phyloP scores from a whole-genome alignment of 1,139 yeast genomes.

The Sugiyamaella sp. region DNA sequence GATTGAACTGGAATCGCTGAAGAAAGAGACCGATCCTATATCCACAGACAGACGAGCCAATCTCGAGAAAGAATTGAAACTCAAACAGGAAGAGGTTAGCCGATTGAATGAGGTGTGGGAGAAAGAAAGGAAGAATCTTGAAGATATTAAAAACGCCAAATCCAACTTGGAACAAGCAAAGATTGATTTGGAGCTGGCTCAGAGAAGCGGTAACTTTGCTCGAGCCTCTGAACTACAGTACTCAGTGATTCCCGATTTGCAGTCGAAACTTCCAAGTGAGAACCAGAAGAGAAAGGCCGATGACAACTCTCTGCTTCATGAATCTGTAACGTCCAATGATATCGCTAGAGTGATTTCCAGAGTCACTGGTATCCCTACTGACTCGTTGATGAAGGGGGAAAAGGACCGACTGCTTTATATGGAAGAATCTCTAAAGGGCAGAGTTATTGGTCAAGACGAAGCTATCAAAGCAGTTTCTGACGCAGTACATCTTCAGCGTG shows the following conservation, averaged over 20 bases:
- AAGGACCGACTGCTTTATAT: constrained; percentile 85
- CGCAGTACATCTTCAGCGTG: constrained; percentile 94
- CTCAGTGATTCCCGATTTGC: constrained; percentile 78
- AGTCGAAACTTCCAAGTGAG: constrained; percentile 59
- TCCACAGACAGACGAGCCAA: constrained; percentile 71
- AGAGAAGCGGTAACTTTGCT: constrained; percentile 83
- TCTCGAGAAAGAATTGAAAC: constrained; percentile 64
- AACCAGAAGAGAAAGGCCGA: constrained; percentile 36
- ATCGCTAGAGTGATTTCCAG: constrained; percentile 89
- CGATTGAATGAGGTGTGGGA: constrained; percentile 87
- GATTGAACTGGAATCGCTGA: constrained; percentile 88
- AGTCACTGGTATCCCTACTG: constrained; percentile 97
- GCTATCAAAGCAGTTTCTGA: constrained; percentile 88
- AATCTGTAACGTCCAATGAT: constrained; percentile 91
- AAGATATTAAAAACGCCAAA: constrained; percentile 75
- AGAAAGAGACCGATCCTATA: constrained; percentile 87
- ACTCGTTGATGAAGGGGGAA: constrained; percentile 89
- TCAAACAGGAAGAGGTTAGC: constrained; percentile 63
- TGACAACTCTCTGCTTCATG: constrained; percentile 63
- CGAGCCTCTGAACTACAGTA: constrained; percentile 89
- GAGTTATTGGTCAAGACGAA: constrained; percentile 94
- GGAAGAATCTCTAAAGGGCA: constrained; percentile 74
- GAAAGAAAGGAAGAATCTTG: constrained; percentile 72
- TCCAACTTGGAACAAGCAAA: constrained; percentile 81
- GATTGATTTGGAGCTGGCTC: constrained; percentile 78